These are phyloP conservation scores for Arthrobotrys conoides DNA, from an alignment of 2,329 filamentous ascomycete genomes.

Conservation along the genomic window DNA sequence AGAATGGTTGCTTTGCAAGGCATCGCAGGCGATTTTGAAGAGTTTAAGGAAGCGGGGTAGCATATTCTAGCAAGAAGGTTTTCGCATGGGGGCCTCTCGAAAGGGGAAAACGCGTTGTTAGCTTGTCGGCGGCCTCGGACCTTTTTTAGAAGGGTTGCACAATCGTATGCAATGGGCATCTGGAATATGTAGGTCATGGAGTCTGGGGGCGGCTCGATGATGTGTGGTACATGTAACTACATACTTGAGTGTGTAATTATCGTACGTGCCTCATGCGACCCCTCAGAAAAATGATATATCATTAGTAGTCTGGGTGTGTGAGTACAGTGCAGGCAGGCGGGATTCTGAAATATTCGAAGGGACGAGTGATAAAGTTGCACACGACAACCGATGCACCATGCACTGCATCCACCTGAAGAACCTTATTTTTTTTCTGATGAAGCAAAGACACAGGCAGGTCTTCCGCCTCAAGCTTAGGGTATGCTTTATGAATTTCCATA, in stretches of 20 bases:
- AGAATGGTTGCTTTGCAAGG: slow-evolving; percentile 51
- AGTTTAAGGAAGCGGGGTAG: slow-evolving; percentile 56
- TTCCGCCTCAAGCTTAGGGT: not conserved
- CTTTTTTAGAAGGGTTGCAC: not conserved
- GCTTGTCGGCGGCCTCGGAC: slow-evolving; percentile 14
- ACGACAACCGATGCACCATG: too few relatives aligned
- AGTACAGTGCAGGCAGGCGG: too few relatives aligned
- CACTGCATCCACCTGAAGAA: too few relatives aligned
- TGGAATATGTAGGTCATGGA: not conserved
- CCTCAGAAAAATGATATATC: not conserved
- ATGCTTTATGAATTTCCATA: not conserved
- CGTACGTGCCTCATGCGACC: too few relatives aligned
- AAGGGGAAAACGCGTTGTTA: slow-evolving; percentile 59
- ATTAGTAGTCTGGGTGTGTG: too few relatives aligned
- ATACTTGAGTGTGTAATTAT: not conserved
- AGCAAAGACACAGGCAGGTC: not conserved
- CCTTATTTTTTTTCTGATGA: too few relatives aligned
- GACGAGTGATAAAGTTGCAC: too few relatives aligned
- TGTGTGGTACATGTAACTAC: not conserved
- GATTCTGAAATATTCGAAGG: too few relatives aligned
- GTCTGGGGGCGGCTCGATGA: slow-evolving; percentile 5
- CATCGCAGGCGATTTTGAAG: slow-evolving; percentile 27
- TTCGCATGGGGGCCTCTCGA: slow-evolving; percentile 41
- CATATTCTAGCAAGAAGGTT: slow-evolving; percentile 7
- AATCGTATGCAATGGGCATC: not conserved